phyloP scores from a whole-genome alignment of 108 stramenopile genomes.

The Mayamaea pseudoterrestris region DNA sequence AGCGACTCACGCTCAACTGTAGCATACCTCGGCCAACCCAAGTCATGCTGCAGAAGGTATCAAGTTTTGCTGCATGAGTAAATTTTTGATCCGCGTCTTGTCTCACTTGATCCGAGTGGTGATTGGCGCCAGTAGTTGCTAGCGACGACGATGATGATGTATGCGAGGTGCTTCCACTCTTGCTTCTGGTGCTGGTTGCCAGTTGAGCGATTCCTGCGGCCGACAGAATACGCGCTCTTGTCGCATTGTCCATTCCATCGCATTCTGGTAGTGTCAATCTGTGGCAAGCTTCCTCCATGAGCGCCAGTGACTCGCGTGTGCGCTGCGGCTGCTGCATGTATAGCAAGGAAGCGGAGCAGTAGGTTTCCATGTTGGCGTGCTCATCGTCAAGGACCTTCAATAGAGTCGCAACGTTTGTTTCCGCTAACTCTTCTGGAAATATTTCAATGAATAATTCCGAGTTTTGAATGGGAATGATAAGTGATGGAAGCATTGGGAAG shows the following conservation, averaged over 20 bases:
- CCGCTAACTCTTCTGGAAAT: slow-evolving; percentile 70
- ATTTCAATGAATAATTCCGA: slow-evolving; percentile 56
- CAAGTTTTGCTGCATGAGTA: slow-evolving; percentile 47
- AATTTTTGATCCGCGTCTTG: slow-evolving; percentile 61
- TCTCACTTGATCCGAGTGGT: slow-evolving; percentile 38
- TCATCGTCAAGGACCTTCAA: slow-evolving; percentile 55
- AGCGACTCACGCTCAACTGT: slow-evolving; percentile 27
- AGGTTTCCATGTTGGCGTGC: slow-evolving; percentile 33
- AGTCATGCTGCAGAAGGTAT: slow-evolving; percentile 73
- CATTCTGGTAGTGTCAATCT: too few species aligned
- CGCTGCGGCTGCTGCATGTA: slow-evolving; percentile 47
- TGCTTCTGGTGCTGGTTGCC: slow-evolving; percentile 33
- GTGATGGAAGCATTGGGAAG: too few species aligned
- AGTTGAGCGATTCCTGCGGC: slow-evolving; percentile 68
- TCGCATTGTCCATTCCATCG: slow-evolving; percentile 15
- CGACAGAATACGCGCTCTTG: slow-evolving; percentile 47
- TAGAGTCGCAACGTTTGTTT: slow-evolving; percentile 36
- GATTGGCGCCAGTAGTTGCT: slow-evolving; percentile 7
- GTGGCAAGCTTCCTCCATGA: slow-evolving; percentile 61
- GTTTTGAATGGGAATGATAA: slow-evolving; percentile 58
- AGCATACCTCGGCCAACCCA: slow-evolving; percentile 81
- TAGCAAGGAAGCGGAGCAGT: slow-evolving; percentile 54
- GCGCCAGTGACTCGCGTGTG: slow-evolving; percentile 34
- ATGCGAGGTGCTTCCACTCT: too few species aligned
- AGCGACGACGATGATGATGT: slow-evolving; percentile 8